phyloP scores from a whole-genome alignment of 2,329 filamentous ascomycete genomes.

The Phaeosphaeria sp. region DNA sequence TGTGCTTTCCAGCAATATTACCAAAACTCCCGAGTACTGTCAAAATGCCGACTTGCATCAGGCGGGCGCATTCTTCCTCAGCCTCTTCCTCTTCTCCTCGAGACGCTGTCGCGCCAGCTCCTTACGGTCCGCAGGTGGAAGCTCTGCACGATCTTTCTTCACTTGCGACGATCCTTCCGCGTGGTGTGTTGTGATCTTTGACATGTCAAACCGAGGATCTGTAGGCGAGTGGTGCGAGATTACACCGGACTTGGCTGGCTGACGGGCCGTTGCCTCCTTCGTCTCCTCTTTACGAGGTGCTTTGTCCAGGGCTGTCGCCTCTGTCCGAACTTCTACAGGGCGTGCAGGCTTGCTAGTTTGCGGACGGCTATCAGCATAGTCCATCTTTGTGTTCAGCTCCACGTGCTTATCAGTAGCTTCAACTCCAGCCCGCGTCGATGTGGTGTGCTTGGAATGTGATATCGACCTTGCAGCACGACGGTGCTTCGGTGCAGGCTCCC shows the following conservation, averaged over 20 bases:
- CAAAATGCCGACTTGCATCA: slow-evolving; percentile 1
- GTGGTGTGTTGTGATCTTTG: slow-evolving; percentile 32
- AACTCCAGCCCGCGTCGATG: slow-evolving; percentile 2
- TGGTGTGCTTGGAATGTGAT: slow-evolving; percentile 13
- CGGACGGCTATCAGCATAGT: not conserved
- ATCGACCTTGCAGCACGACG: slow-evolving; percentile 25
- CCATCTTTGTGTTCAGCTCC: slow-evolving; percentile 2
- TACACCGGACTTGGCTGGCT: slow-evolving; percentile 1
- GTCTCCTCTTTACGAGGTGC: not conserved
- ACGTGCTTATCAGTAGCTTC: slow-evolving; percentile 8
- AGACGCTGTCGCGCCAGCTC: slow-evolving; percentile 35
- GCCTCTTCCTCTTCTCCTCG: slow-evolving; percentile 34
- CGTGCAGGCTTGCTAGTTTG: not conserved
- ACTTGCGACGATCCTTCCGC: slow-evolving; percentile 29
- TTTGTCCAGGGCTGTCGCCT: not conserved
- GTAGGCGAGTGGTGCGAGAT: slow-evolving; percentile 8
- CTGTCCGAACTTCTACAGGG: slow-evolving; percentile 11
- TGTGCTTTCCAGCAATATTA: not conserved
- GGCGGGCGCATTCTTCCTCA: slow-evolving; percentile 25
- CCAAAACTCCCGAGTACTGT: not conserved
- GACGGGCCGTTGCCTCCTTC: not conserved
- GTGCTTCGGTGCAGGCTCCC: slow-evolving; percentile 28
- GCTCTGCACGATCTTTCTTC: slow-evolving; percentile 25
- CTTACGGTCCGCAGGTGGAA: slow-evolving; percentile 32
- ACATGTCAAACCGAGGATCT: slow-evolving; percentile 28